Evolutionary conservation across 495 filamentous ascomycete species (phyloP).

Genomic region (Articulospora tetracladia): DNA sequence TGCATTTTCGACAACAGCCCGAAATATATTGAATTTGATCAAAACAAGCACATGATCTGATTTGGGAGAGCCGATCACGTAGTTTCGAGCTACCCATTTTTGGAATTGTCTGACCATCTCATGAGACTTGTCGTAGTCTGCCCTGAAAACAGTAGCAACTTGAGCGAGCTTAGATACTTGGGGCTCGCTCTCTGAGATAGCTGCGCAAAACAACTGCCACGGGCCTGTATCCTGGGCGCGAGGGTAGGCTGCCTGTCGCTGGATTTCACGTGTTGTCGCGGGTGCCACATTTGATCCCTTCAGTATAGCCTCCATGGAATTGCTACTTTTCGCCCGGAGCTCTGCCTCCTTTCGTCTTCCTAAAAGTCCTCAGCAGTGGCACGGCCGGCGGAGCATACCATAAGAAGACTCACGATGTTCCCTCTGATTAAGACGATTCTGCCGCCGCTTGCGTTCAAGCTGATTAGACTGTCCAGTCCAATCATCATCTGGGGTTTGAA

Average conservation of each 20-base stretch:
- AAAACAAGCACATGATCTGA: conserved; percentile 10
- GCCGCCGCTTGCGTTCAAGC: conserved; percentile 35
- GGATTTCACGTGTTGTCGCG: background rate
- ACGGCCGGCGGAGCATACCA: too few species aligned
- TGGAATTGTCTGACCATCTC: conserved; percentile 10
- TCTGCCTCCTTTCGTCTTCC: background rate
- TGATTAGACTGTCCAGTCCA: conserved; percentile 37
- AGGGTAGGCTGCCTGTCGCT: background rate
- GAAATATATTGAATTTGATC: conserved; percentile 22
- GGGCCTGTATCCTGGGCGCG: background rate
- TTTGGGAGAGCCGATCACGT: background rate
- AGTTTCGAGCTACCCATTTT: conserved; percentile 5
- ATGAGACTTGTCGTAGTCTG: background rate
- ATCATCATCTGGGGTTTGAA: conserved; percentile 25
- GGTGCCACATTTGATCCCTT: too few species aligned
- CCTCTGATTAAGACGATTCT: conserved; percentile 43
- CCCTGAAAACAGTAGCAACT: background rate
- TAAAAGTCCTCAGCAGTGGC: background rate
- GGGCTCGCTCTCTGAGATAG: background rate
- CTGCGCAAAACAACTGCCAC: background rate
- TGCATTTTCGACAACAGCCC: conserved; percentile 15
- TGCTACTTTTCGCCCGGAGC: background rate
- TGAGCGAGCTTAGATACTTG: background rate
- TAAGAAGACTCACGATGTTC: conserved; percentile 31
- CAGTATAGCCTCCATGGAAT: too few species aligned